Conservation (phyloP, 1,139 yeast genomes). For the Geotrichum cucujoidarum region DNA sequence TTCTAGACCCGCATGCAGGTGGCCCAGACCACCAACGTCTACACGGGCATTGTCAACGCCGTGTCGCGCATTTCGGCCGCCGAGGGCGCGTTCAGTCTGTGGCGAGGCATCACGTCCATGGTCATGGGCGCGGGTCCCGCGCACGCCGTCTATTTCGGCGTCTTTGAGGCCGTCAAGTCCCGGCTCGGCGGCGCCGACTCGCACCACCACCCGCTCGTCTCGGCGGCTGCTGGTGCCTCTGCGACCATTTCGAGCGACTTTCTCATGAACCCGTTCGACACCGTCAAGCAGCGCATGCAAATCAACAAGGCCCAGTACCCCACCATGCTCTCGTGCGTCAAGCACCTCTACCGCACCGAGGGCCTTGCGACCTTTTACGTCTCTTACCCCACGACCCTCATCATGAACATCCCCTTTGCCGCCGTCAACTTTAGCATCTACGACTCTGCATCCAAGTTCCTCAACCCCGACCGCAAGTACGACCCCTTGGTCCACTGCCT, state of each 20-base stretch:
- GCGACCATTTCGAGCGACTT: constrained; percentile 95
- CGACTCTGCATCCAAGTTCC: constrained; percentile 69
- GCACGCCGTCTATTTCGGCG: constrained; percentile 96
- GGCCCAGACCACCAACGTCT: constrained; percentile 40
- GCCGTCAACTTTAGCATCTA: constrained; percentile 92
- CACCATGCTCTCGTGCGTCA: constrained; percentile 38
- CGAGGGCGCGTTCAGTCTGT: constrained; percentile 86
- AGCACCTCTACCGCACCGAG: constrained; percentile 59
- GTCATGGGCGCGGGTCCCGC: constrained; percentile 99
- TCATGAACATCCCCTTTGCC: constrained; percentile 93
- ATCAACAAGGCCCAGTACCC: constrained; percentile 35
- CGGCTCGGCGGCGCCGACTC: constrained; percentile 40
- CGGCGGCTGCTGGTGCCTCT: constrained; percentile 85
- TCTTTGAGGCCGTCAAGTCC: constrained; percentile 82
- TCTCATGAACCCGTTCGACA: constrained; percentile 96
- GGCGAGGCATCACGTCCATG: constrained; percentile 94
- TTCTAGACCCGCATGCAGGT: constrained; percentile 82
- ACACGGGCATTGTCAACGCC: constrained; percentile 51
- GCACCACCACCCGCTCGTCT: constrained; percentile 72
- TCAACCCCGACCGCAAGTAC: constrained; percentile 74
- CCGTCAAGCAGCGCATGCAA: constrained; percentile 85
- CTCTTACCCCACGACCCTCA: constrained; percentile 90
- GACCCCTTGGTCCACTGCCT: constrained; percentile 91
- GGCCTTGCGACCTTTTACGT: constrained; percentile 83
- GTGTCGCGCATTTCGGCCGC: constrained; percentile 71